Conservation (phyloP, 129 eudicot genomes). For the Heracleum sosnowskyi region DNA sequence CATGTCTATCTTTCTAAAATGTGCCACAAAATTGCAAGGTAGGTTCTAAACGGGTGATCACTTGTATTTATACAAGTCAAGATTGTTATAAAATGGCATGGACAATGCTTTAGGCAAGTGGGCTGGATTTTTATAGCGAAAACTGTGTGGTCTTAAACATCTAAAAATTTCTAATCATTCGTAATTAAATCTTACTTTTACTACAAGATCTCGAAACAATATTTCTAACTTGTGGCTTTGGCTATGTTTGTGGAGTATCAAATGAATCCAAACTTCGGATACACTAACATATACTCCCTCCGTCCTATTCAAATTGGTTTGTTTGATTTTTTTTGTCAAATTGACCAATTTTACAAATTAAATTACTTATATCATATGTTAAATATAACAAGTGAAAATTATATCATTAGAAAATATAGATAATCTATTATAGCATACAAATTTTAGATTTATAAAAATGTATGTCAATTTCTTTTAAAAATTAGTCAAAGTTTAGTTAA, state of each 20-base stretch:
- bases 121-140: background rate
- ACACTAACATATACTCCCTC: background rate
- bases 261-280: background rate
- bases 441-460: no score
- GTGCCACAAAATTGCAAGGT: background rate
- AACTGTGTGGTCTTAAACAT: background rate
- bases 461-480: no score
- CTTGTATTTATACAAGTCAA: conserved; percentile 3
- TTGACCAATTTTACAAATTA: no score
- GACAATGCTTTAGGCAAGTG: background rate
- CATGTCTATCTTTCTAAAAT: background rate
- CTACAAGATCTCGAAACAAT: no score
- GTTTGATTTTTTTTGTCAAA: no score
- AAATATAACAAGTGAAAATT: no score
- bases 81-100: background rate
- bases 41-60: background rate
- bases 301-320: no score
- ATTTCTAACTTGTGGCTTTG: background rate
- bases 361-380: no score
- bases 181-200: background rate
- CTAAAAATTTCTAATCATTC: background rate
- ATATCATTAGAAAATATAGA: no score
- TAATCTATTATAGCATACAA: no score
- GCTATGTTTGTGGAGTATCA: background rate
- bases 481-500: no score